Conservation (phyloP, 352 stramenopile genomes). For the Phytophthora uliginosa region DNA sequence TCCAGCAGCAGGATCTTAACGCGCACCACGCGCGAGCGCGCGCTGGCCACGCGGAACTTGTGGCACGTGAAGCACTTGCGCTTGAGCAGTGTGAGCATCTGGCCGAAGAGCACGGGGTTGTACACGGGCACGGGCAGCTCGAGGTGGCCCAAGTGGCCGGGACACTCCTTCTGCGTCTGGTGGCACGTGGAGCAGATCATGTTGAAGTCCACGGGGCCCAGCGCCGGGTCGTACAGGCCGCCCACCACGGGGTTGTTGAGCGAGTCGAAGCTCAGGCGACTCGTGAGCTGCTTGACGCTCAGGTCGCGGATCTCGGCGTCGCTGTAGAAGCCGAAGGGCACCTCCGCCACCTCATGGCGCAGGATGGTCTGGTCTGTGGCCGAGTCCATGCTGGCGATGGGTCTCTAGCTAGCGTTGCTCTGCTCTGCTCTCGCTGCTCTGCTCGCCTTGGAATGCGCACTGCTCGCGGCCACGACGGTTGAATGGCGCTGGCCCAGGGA, state of each 20-base stretch:
- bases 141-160: slow-evolving; percentile 99
- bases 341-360: slow-evolving; percentile 92
- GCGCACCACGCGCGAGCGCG: slow-evolving; percentile 81
- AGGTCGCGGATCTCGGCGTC: slow-evolving; percentile 97
- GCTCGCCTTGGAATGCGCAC: slow-evolving; percentile 31
- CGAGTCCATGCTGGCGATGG: slow-evolving; percentile 67
- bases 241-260: slow-evolving; percentile 96
- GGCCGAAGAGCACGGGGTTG: slow-evolving; percentile 97
- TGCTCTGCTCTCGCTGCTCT: background rate
- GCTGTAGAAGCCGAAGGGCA: slow-evolving; percentile 98
- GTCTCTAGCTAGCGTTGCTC: background rate
- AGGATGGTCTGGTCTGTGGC: slow-evolving; percentile 92
- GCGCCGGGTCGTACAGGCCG: slow-evolving; percentile 97
- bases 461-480: slow-evolving; percentile 10
- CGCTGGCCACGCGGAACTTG: slow-evolving; percentile 92
- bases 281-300: slow-evolving; percentile 98
- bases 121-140: slow-evolving; percentile 99
- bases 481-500: slow-evolving; percentile 14
- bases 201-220: slow-evolving; percentile 95
- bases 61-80: slow-evolving; percentile 99
- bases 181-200: slow-evolving; percentile 97
- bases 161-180: slow-evolving; percentile 96
- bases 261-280: slow-evolving; percentile 95
- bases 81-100: slow-evolving; percentile 97
- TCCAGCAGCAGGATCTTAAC: slow-evolving; percentile 95